Conservation (phyloP, 805 yeast species). For the Saccharomycopsis javanensis region DNA sequence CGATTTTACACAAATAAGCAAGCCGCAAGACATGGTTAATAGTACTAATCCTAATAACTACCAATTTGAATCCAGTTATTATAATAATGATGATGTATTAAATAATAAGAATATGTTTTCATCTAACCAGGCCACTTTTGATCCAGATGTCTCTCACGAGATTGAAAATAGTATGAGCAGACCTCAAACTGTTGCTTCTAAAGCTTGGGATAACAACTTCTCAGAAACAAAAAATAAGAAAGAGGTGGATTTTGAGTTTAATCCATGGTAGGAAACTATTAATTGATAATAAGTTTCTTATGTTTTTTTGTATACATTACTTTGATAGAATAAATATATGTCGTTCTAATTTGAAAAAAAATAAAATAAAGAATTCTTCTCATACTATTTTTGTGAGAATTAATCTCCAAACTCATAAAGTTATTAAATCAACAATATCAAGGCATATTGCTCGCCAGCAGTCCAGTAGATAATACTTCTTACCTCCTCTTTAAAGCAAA, state of each 20-base stretch:
- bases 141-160: neutral
- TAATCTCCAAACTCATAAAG: too few relatives aligned
- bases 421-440: too few relatives aligned
- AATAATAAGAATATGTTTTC: neutral
- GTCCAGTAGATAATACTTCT: too few relatives aligned
- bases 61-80: neutral
- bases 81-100: constrained; percentile 8
- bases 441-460: too few relatives aligned
- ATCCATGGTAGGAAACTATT: constrained; percentile 19
- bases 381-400: too few relatives aligned
- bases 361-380: too few relatives aligned
- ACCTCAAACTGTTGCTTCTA: constrained; percentile 13
- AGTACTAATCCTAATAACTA: neutral
- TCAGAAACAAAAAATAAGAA: constrained; percentile 4
- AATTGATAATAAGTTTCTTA: too few relatives aligned
- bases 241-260: constrained; percentile 12
- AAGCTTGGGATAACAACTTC: constrained; percentile 14
- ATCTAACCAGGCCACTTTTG: neutral
- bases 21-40: neutral
- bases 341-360: too few relatives aligned
- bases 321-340: neutral
- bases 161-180: constrained; percentile 1
- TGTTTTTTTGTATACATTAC: neutral
- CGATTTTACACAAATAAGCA: constrained; percentile 9
- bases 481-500: too few relatives aligned